These are phyloP conservation scores for Cryphonectria japonica DNA, from an alignment of 2,329 filamentous ascomycete species.

Conservation along the genomic window DNA sequence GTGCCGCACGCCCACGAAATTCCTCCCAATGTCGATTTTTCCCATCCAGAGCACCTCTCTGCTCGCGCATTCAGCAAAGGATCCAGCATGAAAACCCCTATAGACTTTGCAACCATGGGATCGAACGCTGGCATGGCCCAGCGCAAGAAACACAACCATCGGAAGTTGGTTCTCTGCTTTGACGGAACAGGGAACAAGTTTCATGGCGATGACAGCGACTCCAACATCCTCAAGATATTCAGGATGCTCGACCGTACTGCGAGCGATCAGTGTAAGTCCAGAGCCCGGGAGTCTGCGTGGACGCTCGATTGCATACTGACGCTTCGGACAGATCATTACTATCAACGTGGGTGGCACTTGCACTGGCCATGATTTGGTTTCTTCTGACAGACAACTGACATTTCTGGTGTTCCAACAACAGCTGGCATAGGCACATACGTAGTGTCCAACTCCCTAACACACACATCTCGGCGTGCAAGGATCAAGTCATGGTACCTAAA, in stretches of 20 bases:
- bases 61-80: slow-evolving; percentile 9
- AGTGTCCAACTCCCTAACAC: slow-evolving; percentile 60
- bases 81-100: slow-evolving; percentile 4
- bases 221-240: slow-evolving; percentile 72
- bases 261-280: slow-evolving; percentile 59
- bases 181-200: slow-evolving; percentile 69
- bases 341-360: slow-evolving; percentile 54
- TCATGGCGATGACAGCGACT: slow-evolving; percentile 64
- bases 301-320: not conserved
- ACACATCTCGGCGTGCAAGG: slow-evolving; percentile 59
- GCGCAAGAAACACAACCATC: slow-evolving; percentile 30
- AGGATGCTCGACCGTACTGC: slow-evolving; percentile 69
- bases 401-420: slow-evolving; percentile 31
- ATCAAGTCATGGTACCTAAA: slow-evolving; percentile 71
- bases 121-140: not conserved
- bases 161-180: slow-evolving; percentile 64
- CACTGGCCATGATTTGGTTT: not conserved
- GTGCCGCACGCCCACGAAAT: slow-evolving; percentile 10
- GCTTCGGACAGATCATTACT: slow-evolving; percentile 55
- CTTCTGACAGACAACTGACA: slow-evolving; percentile 21
- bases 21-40: not conserved
- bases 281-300: not conserved
- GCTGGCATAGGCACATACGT: slow-evolving; percentile 76
- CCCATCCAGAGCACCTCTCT: slow-evolving; percentile 2
- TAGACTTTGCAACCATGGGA: slow-evolving; percentile 4